A percentile compares a stretch with the other conserved stretches of the same genome.
These are phyloP conservation scores for Zymoseptoria passerinii DNA, from an alignment of 2,329 filamentous ascomycete genomes.

Conservation along the genomic window DNA sequence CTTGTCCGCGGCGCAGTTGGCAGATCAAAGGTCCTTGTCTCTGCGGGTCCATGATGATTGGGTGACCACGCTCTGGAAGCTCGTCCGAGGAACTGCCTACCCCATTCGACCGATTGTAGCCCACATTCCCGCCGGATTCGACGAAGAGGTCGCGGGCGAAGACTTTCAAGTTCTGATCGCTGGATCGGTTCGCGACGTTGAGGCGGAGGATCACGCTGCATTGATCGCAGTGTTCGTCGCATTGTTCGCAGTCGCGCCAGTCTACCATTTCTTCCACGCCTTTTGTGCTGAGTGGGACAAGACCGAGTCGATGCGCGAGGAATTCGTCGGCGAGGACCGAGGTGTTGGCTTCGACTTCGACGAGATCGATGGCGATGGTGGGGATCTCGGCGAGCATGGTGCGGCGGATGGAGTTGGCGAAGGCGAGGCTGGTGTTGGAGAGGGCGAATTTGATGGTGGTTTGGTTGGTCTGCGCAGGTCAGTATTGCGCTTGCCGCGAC, in stretches of 20 bases:
- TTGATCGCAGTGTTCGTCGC: slow-evolving; percentile 86
- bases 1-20: slow-evolving; percentile 83
- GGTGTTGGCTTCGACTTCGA: slow-evolving; percentile 86
- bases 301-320: slow-evolving; percentile 81
- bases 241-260: slow-evolving; percentile 80
- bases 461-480: slow-evolving; percentile 50
- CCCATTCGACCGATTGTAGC: slow-evolving; percentile 57
- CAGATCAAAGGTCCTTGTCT: slow-evolving; percentile 76
- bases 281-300: slow-evolving; percentile 79
- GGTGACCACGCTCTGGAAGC: slow-evolving; percentile 52
- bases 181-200: slow-evolving; percentile 61
- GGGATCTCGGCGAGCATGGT: slow-evolving; percentile 90
- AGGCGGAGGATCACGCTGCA: slow-evolving; percentile 81
- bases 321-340: slow-evolving; percentile 97
- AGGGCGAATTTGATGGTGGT: slow-evolving; percentile 87
- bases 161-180: slow-evolving; percentile 84
- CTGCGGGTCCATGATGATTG: slow-evolving; percentile 76
- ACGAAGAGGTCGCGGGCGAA: slow-evolving; percentile 84
- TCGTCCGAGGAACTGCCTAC: slow-evolving; percentile 58
- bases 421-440: slow-evolving; percentile 76
- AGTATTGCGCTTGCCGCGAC: slow-evolving; percentile 1
- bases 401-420: slow-evolving; percentile 87
- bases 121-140: slow-evolving; percentile 60
- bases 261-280: slow-evolving; percentile 76
- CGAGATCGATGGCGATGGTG: slow-evolving; percentile 87